Conservation (phyloP, 129 eudicot genomes). For the Flaveria ramosissima region DNA sequence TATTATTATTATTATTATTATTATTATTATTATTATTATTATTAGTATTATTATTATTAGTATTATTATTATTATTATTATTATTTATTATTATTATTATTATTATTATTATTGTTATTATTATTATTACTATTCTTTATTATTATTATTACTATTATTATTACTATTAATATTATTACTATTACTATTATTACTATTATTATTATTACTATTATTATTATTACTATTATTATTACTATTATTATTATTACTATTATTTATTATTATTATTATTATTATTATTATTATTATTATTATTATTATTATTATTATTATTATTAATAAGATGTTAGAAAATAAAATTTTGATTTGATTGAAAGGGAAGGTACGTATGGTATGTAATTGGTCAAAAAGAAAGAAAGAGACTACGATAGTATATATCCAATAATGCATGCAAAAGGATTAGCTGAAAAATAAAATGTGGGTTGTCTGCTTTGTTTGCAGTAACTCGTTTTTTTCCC, state of each 20-base stretch:
- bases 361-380: not conserved
- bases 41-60: too few species aligned
- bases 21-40: not conserved
- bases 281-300: not conserved
- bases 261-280: not conserved
- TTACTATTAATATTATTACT: too few species aligned
- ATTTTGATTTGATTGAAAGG: not conserved
- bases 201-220: too few species aligned
- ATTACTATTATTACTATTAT: too few species aligned
- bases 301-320: not conserved
- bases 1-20: too few species aligned
- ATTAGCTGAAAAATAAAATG: constrained; percentile 36
- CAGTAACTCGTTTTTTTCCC: constrained; percentile 32
- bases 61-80: not conserved
- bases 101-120: not conserved
- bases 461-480: constrained; percentile 25
- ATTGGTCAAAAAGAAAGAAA: constrained; percentile 30
- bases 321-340: not conserved
- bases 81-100: not conserved
- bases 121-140: too few species aligned
- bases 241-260: too few species aligned
- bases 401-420: not conserved
- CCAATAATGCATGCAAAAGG: constrained; percentile 29
- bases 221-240: too few species aligned
- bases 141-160: too few species aligned